Evolutionary conservation across 2,329 filamentous ascomycete genomes (phyloP), one percentile per base, ranked within the genome.

Genomic region (Colletotrichum agaves): DNA sequence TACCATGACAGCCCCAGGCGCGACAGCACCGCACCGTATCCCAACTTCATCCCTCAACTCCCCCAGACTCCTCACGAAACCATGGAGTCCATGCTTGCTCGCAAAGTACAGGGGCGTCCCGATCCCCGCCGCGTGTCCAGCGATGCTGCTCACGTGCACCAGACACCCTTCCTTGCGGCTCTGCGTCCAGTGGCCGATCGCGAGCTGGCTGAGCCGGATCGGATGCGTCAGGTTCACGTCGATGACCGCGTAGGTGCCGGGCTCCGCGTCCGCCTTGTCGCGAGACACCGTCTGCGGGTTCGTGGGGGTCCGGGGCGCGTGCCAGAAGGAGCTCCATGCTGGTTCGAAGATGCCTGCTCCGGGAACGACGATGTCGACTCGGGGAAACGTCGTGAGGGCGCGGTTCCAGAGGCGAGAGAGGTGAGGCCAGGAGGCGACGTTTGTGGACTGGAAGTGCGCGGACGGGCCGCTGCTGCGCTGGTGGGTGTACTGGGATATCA

Each of bases 271-370:
- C 1, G 74, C 74, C 6, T 59, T 44, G 41, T 79, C 77, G 10
- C 55, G 27, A 8, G 74, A 77, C 17, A 68, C 59, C 6, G 71
- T 73, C 46, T 75, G 69, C 5, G 72, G 72, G 62, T 77, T 78
- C 13, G 72, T 71, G 35, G 71, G 69, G 5, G 78, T 75, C 35
- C 60, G 69, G 5, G 78, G 78, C 11, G 78, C 68, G 19, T 75
- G 70, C 78, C 78, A 81, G 74, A 81, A 81, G 37, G 71, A 75
- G 31, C 74, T 75, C 71, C 72, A 78, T 11, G 72, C 65, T 4
- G 79, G 80, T 55, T 81, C 79, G 68, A 78, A 80, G 39, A 80
- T 50, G 15, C 78, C 78, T 10, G 79, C 79, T 27, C 78, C 78
- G 21, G 76, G 73, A 17, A 79, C 72, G n/a, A 80, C 77, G 37